phyloP scores from a whole-genome alignment of 805 yeast genomes.

The Clavispora vitiphila region DNA sequence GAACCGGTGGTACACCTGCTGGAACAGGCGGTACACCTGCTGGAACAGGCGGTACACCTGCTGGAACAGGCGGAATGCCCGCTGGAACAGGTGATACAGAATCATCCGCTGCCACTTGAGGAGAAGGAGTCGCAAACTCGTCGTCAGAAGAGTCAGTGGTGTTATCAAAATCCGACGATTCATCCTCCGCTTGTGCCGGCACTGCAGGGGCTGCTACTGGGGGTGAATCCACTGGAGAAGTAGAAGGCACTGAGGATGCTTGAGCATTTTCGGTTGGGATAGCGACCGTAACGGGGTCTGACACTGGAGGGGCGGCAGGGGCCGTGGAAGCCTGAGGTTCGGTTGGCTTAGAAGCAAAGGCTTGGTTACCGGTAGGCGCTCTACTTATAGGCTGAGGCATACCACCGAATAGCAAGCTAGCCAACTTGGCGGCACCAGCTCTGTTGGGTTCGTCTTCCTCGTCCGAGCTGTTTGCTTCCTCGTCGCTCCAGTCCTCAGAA shows the following conservation, averaged over 20 bases:
- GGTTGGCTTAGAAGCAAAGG: background rate
- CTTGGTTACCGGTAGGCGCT: constrained; percentile 10
- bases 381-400: constrained; percentile 36
- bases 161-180: constrained; percentile 3
- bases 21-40: background rate
- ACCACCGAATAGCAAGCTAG: constrained; percentile 50
- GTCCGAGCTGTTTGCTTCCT: constrained; percentile 35
- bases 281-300: too few species aligned
- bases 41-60: background rate
- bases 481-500: constrained; percentile 45
- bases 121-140: constrained; percentile 14
- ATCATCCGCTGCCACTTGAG: constrained; percentile 8
- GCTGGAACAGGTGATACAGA: background rate
- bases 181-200: background rate
- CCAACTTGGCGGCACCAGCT: constrained; percentile 53
- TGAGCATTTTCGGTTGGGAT: background rate
- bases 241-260: background rate
- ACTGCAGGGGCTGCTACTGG: constrained; percentile 2
- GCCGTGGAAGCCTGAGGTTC: background rate
- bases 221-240: background rate
- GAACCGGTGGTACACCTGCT: constrained; percentile 14
- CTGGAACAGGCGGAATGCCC: background rate
- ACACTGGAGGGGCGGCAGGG: background rate
- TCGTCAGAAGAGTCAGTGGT: constrained; percentile 6
- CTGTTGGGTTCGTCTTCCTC: constrained; percentile 47